A percentile compares a stretch with the other conserved stretches of the same genome.
phyloP scores from a whole-genome alignment of 768 basidiomycete genomes.

The Tephrocybe sp. region DNA sequence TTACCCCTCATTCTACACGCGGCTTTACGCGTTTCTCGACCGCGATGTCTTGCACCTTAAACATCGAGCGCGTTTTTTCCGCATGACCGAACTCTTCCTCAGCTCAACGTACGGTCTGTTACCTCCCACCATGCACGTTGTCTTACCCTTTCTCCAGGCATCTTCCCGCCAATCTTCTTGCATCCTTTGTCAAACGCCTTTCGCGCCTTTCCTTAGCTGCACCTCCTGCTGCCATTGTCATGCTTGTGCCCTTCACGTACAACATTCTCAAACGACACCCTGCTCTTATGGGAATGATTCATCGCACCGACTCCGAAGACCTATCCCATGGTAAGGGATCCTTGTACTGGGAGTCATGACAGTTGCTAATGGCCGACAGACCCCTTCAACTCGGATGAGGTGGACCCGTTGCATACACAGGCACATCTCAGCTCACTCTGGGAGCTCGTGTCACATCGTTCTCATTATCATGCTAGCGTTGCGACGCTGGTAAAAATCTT shows the following conservation, averaged over 20 bases:
- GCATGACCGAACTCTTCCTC: constrained; percentile 87
- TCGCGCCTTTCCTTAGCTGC: constrained; percentile 81
- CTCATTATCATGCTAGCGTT: constrained; percentile 86
- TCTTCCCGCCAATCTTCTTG: constrained; percentile 86
- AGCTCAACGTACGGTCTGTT: constrained; percentile 74
- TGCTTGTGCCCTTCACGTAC: constrained; percentile 91
- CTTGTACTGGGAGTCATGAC: background rate
- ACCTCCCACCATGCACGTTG: background rate
- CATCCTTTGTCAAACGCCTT: constrained; percentile 92
- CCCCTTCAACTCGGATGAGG: constrained; percentile 66
- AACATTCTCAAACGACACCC: constrained; percentile 93
- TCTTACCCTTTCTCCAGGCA: constrained; percentile 44
- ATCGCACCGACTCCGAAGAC: constrained; percentile 49
- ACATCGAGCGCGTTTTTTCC: constrained; percentile 93
- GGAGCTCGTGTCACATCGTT: constrained; percentile 80
- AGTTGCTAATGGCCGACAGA: constrained; percentile 35
- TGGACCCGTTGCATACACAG: constrained; percentile 72
- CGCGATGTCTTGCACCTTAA: constrained; percentile 87
- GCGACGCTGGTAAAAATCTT: constrained; percentile 87
- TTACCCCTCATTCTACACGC: constrained; percentile 93
- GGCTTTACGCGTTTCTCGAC: constrained; percentile 88
- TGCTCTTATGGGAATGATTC: constrained; percentile 90
- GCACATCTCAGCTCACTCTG: constrained; percentile 90
- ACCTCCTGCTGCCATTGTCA: constrained; percentile 87
- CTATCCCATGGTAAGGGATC: constrained; percentile 31